Percentiles rank a stretch among this genome's conserved stretches.
Evolutionary conservation across 352 stramenopile genomes (phyloP).

Genomic region (Elongisporangium undulatum): DNA sequence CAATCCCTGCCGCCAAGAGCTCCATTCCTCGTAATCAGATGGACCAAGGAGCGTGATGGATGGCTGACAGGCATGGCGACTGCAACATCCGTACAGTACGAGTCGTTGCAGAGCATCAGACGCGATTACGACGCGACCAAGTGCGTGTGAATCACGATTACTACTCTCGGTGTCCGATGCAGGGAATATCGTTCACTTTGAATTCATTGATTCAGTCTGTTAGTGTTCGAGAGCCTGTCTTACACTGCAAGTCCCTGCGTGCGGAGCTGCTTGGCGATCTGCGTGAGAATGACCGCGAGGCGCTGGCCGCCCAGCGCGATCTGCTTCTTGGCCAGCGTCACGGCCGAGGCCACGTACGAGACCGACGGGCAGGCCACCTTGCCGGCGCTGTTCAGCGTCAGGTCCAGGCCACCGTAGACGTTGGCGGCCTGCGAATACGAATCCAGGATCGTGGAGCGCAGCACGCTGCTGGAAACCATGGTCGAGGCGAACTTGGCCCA

Average conservation of each 20-base stretch:
- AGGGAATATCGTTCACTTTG: too few species aligned
- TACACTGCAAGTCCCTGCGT: constrained; percentile 19
- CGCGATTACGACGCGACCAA: too few species aligned
- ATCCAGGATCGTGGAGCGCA: constrained; percentile 33
- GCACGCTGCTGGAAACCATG: constrained; percentile 20
- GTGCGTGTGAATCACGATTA: too few species aligned
- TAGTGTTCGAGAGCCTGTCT: too few species aligned
- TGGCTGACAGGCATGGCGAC: neutral
- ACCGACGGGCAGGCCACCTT: constrained; percentile 27
- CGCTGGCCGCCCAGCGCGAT: constrained; percentile 45
- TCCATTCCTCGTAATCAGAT: neutral
- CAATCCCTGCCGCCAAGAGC: too few species aligned
- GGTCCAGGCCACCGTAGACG: constrained; percentile 33
- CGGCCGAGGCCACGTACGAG: constrained; percentile 28
- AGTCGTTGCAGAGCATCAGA: too few species aligned
- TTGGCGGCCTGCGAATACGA: constrained; percentile 39
- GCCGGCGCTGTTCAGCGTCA: constrained; percentile 17
- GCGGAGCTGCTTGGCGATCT: constrained; percentile 46
- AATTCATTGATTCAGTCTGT: too few species aligned
- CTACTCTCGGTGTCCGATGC: too few species aligned
- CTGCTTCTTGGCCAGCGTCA: constrained; percentile 34
- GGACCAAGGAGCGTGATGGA: too few species aligned
- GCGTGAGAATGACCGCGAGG: constrained; percentile 50
- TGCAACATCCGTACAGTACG: too few species aligned
- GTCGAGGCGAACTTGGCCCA: constrained; percentile 27